A percentile compares a stretch with the other conserved stretches of the same genome.
phyloP scores from a whole-genome alignment of 495 filamentous ascomycete species.

The Trichoderma parareesei region DNA sequence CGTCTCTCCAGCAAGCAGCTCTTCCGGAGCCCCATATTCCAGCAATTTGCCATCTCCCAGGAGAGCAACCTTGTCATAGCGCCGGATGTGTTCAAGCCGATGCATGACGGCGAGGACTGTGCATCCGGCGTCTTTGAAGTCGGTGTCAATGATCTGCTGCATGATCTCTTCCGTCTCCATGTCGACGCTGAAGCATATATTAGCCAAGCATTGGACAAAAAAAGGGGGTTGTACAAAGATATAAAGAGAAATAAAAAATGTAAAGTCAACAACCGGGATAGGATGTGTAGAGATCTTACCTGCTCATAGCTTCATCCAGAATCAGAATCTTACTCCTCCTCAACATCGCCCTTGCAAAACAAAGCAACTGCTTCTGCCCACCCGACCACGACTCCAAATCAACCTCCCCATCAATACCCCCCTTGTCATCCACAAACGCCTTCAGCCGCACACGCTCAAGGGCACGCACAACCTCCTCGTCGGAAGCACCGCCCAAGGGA shows the following conservation, averaged over 20 bases:
- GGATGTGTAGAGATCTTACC: slow-evolving; percentile 12
- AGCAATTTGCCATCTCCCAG: slow-evolving; percentile 19
- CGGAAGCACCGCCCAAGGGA: slow-evolving; percentile 23
- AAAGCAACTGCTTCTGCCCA: slow-evolving; percentile 40
- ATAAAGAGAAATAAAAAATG: too few species aligned
- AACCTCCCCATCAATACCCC: slow-evolving; percentile 28
- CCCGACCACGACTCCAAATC: slow-evolving; percentile 30
- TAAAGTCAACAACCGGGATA: too few species aligned
- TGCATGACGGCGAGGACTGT: slow-evolving; percentile 52
- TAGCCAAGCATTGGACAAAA: not conserved
- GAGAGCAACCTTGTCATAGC: slow-evolving; percentile 23
- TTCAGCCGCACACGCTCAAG: slow-evolving; percentile 30
- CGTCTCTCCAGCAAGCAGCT: not conserved
- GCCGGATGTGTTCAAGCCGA: slow-evolving; percentile 48
- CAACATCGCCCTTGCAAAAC: slow-evolving; percentile 35
- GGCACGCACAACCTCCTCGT: slow-evolving; percentile 24
- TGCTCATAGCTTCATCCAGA: slow-evolving; percentile 44
- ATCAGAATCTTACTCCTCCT: slow-evolving; percentile 28
- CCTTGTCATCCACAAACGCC: slow-evolving; percentile 27
- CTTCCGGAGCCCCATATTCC: slow-evolving; percentile 17
- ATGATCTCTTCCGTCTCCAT: slow-evolving; percentile 48
- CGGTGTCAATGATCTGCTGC: slow-evolving; percentile 47
- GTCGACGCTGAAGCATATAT: slow-evolving; percentile 30
- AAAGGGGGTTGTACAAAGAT: too few species aligned
- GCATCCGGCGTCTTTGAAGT: slow-evolving; percentile 34